Evolutionary conservation across 352 stramenopile species (phyloP).

Genomic region (Globisporangium nagaii): DNA sequence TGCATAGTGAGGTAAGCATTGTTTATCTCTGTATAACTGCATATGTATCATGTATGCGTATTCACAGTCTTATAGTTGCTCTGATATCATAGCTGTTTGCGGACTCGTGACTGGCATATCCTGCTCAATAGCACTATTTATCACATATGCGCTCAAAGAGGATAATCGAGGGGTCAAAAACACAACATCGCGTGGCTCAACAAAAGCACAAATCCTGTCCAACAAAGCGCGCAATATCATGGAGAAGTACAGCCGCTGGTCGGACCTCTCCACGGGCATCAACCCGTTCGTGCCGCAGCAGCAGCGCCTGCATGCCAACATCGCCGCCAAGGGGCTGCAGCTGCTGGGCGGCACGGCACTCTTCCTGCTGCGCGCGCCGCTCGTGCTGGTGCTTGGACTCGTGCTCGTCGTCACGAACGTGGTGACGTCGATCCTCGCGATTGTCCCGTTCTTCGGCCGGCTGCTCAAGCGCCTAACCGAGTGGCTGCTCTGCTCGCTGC

Average conservation of each 20-base stretch:
- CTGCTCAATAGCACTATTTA: no score
- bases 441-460: conserved; percentile 62
- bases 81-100: no score
- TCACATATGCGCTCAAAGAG: no score
- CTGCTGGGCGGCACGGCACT: conserved; percentile 38
- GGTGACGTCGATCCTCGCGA: conserved; percentile 44
- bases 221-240: conserved; percentile 25
- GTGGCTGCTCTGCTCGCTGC: conserved; percentile 63
- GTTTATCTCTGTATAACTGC: no score
- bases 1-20: background rate
- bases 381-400: conserved; percentile 34
- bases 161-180: no score
- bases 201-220: background rate
- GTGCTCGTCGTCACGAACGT: conserved; percentile 45
- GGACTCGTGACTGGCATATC: no score
- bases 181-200: background rate
- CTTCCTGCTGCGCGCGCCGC: conserved; percentile 41
- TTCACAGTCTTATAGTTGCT: no score
- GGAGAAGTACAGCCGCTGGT: conserved; percentile 86
- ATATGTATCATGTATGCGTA: no score
- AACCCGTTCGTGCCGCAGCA: conserved; percentile 84
- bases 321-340: conserved; percentile 35
- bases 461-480: conserved; percentile 64
- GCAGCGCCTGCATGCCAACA: conserved; percentile 40
- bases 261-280: conserved; percentile 79